A percentile compares a stretch with the other conserved stretches of the same genome.
Conservation (phyloP, 225 moss, liverwort and hornwort genomes). For the Marchantia paleacea region DNA sequence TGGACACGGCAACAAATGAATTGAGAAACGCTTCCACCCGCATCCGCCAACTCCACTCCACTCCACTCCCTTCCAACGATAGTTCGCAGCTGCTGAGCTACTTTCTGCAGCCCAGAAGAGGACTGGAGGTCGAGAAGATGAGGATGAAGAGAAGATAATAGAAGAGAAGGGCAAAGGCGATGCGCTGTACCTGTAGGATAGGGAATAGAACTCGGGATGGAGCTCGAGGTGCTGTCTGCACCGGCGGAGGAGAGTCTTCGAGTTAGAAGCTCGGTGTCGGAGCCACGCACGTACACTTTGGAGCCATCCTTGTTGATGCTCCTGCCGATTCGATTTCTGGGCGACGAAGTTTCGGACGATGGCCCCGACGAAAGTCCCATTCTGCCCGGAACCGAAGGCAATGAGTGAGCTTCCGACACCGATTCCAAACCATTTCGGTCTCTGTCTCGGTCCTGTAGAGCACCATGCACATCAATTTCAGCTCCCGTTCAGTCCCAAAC, state of each 20-base stretch:
- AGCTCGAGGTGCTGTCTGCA: slow-evolving; percentile 30
- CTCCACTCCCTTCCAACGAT: too few relatives aligned
- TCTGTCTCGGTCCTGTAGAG: not conserved
- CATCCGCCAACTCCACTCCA: not conserved
- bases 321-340: slow-evolving; percentile 36
- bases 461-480: not conserved
- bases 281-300: slow-evolving; percentile 22
- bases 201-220: slow-evolving; percentile 13
- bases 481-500: not conserved
- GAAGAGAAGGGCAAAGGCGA: not conserved
- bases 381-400: slow-evolving; percentile 26
- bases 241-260: slow-evolving; percentile 34
- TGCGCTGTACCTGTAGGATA: slow-evolving; percentile 33
- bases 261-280: slow-evolving; percentile 34
- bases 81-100: not conserved
- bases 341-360: slow-evolving; percentile 42
- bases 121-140: not conserved
- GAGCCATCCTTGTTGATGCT: slow-evolving; percentile 35
- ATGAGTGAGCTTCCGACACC: slow-evolving; percentile 33
- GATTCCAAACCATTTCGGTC: slow-evolving; percentile 30
- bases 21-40: slow-evolving; percentile 18
- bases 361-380: slow-evolving; percentile 33
- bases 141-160: not conserved
- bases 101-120: not conserved
- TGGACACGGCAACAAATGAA: slow-evolving; percentile 24